Evolutionary conservation across 2,329 filamentous ascomycete genomes (phyloP).

Genomic region (Aureobasidium leucospermi): DNA sequence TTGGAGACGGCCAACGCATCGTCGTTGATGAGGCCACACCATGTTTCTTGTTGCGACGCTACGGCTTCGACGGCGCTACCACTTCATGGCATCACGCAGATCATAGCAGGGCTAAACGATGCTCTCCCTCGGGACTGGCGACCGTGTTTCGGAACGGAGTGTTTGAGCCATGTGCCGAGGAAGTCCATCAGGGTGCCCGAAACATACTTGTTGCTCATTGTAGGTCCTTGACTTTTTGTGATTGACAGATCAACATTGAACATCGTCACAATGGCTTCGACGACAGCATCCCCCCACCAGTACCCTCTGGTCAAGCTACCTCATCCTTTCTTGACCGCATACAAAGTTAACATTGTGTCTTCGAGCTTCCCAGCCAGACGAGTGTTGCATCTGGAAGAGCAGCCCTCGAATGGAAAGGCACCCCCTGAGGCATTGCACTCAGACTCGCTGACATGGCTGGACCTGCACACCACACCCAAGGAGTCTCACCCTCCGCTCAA

Average conservation of each 20-base stretch:
- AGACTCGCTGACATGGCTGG: conserved; percentile 31
- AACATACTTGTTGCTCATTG: background rate
- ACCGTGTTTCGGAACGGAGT: background rate
- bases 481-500: conserved; percentile 22
- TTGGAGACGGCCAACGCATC: background rate
- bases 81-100: background rate
- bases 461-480: conserved; percentile 24
- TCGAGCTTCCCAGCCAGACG: conserved; percentile 24
- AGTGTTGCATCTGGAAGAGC: conserved; percentile 30
- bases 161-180: background rate
- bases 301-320: conserved; percentile 35
- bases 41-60: background rate
- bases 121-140: background rate
- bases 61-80: background rate
- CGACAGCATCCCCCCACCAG: background rate
- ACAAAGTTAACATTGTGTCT: conserved; percentile 29
- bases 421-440: conserved; percentile 34
- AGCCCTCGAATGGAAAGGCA: conserved; percentile 26
- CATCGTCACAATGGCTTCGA: background rate
- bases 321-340: conserved; percentile 40
- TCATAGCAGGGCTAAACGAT: background rate
- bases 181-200: background rate
- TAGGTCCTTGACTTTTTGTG: background rate
- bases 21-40: background rate
- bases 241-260: background rate